Evolutionary conservation across 768 basidiomycete genomes (phyloP), one percentile per base, ranked within the genome.

Genomic region (Rhizopogon roseolus): DNA sequence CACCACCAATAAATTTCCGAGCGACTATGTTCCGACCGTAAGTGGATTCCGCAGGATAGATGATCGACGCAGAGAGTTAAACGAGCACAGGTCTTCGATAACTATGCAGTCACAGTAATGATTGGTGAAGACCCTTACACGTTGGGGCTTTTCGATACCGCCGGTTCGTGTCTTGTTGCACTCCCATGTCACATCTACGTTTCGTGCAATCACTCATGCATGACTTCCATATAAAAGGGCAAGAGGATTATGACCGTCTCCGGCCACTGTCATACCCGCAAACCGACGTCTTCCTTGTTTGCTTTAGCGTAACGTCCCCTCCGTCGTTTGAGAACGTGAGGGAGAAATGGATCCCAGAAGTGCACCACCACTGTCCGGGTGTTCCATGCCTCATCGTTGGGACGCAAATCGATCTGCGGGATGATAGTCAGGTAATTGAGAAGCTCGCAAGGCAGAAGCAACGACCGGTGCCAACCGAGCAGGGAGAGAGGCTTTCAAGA

Each of bases 341-440:
- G 82, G 97, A 99, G 76, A 99, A 99, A 72, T 99, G 97, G 97
- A 97, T 98, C 82, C 97, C 97, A 5, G 97, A 99, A 77, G 96
- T 99, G 51, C 95, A 95, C 70, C 97, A 98, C 70, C 97, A 99
- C 68, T 99, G 97, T 80, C 97, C 97, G 14, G 96, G 97, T 48
- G 96, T 98, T 54, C 95, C 96, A 61, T 98, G 96, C 81, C 85
- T 99, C 65, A 98, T 99, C 66, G 96, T 99, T 54, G 97, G 97
- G 60, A 99, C 97, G 45, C 97, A 99, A 76, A 80, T 97, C 67
- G 97, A 99, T 81, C 72, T 99, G 73, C 81, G 96, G 69, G 95
- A 98, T 64, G 97, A 99, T 66, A 72, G 81, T 25, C 84, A 88
- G 68, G 95, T 98, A 60, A 83, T 90, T 62, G 96, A 98, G 76